Base-by-base conservation (phyloP, 2,329 filamentous ascomycete species). In the Periconia digitata region DNA sequence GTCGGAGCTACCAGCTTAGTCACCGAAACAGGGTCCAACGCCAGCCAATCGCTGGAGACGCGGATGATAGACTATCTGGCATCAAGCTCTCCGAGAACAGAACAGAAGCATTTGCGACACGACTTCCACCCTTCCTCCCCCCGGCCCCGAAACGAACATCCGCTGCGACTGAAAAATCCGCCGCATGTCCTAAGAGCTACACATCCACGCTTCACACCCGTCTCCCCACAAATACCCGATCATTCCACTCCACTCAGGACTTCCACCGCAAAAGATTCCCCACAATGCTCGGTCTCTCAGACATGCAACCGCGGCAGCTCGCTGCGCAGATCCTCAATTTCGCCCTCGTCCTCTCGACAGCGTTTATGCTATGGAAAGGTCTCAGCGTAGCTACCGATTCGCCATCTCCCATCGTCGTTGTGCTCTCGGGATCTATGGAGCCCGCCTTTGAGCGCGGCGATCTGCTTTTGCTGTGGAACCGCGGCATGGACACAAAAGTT, bases 341-440 rank as follows among this genome's bases (percentile, higher is more conserved):
- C 72, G 90, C 86, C 47, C 84, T 96, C 55, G 90, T 96, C 53
- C 83, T 96, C 43, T 91, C 87, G 8, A 94, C 90, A 1, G 91
- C 92, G 1, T 96, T 96, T 69, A 96, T 96, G 91, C 85, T 95
- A 42, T 79, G 76, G 91, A 96, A 96, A 73, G 89, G 88, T 8
- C 84, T 96, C 50, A 92, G 87, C 8, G 83, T 96, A 23, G 76
- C 84, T 55, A 84, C 87, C 49, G 86, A 94, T 55, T 77, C 75
- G 41, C 73, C 73, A 8, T 78, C 75, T 1, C 88, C 88, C 20
- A 91, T 92, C 61, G 88, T 92, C 58, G 88, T 92, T 52, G 88
- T 92, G n/a, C 80, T 91, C 15, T 90, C 86, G 6, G 88, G 87
- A n/a, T 86, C 82, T 54, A 92, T 92, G 88, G 88, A 92, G 69